phyloP scores from a whole-genome alignment of 305 asterid species.

The Rubia tinctorum region DNA sequence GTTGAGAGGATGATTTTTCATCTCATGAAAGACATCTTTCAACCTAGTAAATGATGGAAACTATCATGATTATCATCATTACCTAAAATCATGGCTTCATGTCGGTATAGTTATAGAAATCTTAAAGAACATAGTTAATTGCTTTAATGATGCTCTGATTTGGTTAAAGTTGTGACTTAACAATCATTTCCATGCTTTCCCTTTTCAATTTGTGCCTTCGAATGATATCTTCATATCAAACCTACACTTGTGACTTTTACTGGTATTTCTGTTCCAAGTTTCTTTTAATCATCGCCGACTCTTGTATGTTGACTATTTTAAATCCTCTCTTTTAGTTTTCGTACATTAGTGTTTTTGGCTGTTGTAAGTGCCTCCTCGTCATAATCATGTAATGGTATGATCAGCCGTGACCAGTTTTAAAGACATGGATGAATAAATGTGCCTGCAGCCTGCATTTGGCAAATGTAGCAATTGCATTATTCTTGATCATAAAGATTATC shows the following conservation, averaged over 20 bases:
- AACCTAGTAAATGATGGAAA: not conserved
- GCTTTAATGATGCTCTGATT: not conserved
- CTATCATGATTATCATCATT: not conserved
- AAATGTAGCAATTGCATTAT: not conserved
- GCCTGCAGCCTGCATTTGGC: conserved; percentile 5
- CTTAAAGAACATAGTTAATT: not conserved
- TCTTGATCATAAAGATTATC: not conserved
- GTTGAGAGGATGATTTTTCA: not conserved
- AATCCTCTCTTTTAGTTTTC: not conserved
- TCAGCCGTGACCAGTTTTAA: not conserved
- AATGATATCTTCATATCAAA: not conserved
- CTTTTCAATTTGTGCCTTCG: not conserved
- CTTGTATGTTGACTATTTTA: not conserved
- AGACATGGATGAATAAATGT: not conserved
- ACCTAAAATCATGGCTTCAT: not conserved
- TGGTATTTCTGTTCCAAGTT: not conserved
- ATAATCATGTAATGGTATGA: not conserved
- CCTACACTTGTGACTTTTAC: no score
- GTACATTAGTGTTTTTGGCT: not conserved
- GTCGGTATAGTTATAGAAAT: not conserved
- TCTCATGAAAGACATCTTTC: not conserved
- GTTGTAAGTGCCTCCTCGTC: not conserved
- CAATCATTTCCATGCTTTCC: not conserved
- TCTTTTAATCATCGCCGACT: not conserved
- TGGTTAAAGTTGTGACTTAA: not conserved